Evolutionary conservation across 805 yeast species (phyloP), one percentile per base, ranked within the genome.

Genomic region (Starmera quercuum): DNA sequence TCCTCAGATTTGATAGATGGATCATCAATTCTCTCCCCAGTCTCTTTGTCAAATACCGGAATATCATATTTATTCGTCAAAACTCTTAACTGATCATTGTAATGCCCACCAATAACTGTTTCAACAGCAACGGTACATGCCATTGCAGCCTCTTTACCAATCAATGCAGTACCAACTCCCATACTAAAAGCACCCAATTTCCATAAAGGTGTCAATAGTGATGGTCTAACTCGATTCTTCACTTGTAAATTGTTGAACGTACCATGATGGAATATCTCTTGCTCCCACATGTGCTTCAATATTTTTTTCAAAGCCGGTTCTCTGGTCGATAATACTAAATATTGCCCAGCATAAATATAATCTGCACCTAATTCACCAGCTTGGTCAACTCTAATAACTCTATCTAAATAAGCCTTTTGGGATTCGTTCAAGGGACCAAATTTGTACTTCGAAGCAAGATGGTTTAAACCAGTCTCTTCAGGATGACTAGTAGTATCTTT

Each of bases 71-170:
- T 82, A 42, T 76, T 79, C 57, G 73, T 71, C 36, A 92, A 64
- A 26, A 78, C 75, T 34, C 98, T 67, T 44, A 92, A 64, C 56
- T 92, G 98, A 40, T 78, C 79, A 54, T 92, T 92, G 59, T 92
- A 92, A 55, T 92, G 98, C 2, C 84, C 83, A 2, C 98, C 98
- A 55, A 92, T 92, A 6, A 92, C 97, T 0, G 98, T 92, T 58
- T 92, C 98, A 2, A 92, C 97, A 0, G 97, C 97, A 39, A 88
- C 97, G 0, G 98, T 92, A 56, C 98, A 92, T 1, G 98, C 97
- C 98, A 92, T 92, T 3, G 98, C 97, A 3, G 95, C 97, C 54
- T 90, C 96, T 51, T 86, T 85, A 13, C 96, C 81, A 41, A 87
- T 59, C 34, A 83, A 47, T 0, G 95, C 97, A 1, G 97, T 92